Base-by-base conservation (phyloP, 1,284 basidiomycete species). In the Ceratobasidium sp. region DNA sequence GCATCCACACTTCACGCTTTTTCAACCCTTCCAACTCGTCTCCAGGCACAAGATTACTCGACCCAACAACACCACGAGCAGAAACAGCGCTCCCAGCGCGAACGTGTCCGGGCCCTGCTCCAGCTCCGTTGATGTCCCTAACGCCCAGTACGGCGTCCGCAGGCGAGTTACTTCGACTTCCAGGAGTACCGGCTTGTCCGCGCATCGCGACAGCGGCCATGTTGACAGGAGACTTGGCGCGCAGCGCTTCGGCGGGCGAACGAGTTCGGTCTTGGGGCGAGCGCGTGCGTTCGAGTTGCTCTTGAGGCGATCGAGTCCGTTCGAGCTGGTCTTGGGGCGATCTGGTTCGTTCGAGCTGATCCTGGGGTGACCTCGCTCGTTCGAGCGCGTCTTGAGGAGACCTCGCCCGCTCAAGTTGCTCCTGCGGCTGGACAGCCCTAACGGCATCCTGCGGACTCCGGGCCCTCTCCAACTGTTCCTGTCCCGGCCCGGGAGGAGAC, bases 1-100 rank as follows among this genome's bases (percentile, higher is more conserved):
- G 93, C 91, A 98, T 93, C 92, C 97, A 98, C 38, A 88, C 87
- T 85, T 96, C 93, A 80, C 94, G 91, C 82, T 91, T 92, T 87
- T 90, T 92, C 81, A 94, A 84, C 48, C 87, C 87, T 80, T 97
- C 96, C 46, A 96, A 83, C 83, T 97, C 96, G 42, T 88, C 66
- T n/a, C 54, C 40, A 42, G 54, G 33, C 23, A 52, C 28, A 54
- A 57, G 57, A 40, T 20, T 13, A 13, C 56, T 70, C 50, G 54
- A 59, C 40, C 26, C 62, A 12, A n/a, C 52, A 9, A 56, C 15
- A 3, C 52, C 69, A 17, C 69, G 52, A 28, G 56, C 69, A 4
- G 70, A 73, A 48, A 73, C 44, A 7, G 70, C 73, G 40, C 73
- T 75, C 62, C 28, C 61, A 46, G 73, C 26, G 5, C 73, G 59